Evolutionary conservation across 306 rosid species (phyloP).

Genomic region (Sicyos edulis): DNA sequence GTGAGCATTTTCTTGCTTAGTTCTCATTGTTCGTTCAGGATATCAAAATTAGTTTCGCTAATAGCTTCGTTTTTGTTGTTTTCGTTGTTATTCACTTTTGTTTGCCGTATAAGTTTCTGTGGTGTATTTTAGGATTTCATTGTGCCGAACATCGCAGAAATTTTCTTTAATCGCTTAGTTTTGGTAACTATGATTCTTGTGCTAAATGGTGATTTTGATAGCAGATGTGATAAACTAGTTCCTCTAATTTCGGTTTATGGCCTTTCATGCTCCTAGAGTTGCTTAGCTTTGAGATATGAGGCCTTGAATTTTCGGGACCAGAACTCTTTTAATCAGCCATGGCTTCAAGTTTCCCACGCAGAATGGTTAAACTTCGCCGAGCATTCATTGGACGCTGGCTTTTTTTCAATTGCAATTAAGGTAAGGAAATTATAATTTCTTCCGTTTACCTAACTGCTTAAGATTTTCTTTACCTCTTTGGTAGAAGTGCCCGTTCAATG

Average conservation of each 20-base stretch:
- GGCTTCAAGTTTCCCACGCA: slow-evolving; percentile 49
- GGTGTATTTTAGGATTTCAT: not conserved
- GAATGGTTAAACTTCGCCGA: slow-evolving; percentile 70
- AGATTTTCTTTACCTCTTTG: not conserved
- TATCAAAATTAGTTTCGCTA: not conserved
- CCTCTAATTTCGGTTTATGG: not conserved
- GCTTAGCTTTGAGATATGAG: slow-evolving; percentile 86
- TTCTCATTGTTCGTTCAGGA: not conserved
- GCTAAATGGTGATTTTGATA: not conserved
- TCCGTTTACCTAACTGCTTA: not conserved
- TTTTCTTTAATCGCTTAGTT: not conserved
- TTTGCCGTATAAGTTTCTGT: not conserved
- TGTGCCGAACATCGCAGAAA: not conserved
- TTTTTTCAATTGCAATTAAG: slow-evolving; percentile 49
- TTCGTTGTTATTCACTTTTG: not conserved
- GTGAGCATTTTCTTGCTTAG: slow-evolving; percentile 22
- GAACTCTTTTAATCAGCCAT: slow-evolving; percentile 38
- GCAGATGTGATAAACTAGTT: not conserved
- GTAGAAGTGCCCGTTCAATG: not conserved
- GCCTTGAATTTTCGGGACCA: slow-evolving; percentile 59
- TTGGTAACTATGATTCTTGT: not conserved
- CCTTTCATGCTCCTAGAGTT: slow-evolving; percentile 42
- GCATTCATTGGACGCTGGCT: slow-evolving; percentile 51
- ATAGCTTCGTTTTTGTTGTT: not conserved
- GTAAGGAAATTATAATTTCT: slow-evolving; percentile 22